phyloP scores from a whole-genome alignment of 1,139 yeast species.

The Blastobotrys buckinghamii region DNA sequence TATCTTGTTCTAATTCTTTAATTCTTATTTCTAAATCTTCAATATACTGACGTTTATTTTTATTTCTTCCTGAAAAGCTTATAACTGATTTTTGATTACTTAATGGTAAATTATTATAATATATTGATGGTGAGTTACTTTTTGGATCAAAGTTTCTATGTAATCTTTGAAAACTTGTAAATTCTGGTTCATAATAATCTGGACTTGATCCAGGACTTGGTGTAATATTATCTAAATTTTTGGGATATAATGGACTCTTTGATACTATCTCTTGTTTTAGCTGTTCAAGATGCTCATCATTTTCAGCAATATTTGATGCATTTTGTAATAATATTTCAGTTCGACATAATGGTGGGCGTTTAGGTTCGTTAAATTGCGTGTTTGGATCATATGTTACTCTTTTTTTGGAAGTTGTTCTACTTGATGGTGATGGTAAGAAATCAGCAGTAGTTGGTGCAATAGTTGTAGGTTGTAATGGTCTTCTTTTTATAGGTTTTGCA shows the following conservation, averaged over 20 bases:
- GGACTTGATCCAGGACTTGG: slow-evolving; percentile 10
- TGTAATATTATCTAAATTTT: not conserved
- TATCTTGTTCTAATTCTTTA: slow-evolving; percentile 8
- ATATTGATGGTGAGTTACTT: not conserved
- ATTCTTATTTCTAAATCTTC: slow-evolving; percentile 8
- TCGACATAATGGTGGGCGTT: not conserved
- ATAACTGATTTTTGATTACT: not conserved
- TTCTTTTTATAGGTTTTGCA: not conserved
- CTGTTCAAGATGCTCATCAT: not conserved
- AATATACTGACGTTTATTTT: not conserved
- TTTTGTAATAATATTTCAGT: slow-evolving; percentile 1
- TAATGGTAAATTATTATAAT: not conserved
- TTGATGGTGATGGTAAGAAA: not conserved
- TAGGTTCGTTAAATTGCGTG: slow-evolving; percentile 3
- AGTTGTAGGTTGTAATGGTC: not conserved
- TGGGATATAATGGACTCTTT: slow-evolving; percentile 7
- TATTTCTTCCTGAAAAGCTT: not conserved
- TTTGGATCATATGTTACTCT: slow-evolving; percentile 1
- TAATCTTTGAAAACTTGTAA: not conserved
- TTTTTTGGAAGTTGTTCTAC: not conserved
- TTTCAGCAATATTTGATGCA: not conserved
- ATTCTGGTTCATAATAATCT: slow-evolving; percentile 8
- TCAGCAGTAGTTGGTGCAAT: not conserved
- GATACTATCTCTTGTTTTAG: slow-evolving; percentile 4
- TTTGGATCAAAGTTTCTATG: not conserved